phyloP scores from a whole-genome alignment of 495 filamentous ascomycete species.

The Lichenothelia convexa region DNA sequence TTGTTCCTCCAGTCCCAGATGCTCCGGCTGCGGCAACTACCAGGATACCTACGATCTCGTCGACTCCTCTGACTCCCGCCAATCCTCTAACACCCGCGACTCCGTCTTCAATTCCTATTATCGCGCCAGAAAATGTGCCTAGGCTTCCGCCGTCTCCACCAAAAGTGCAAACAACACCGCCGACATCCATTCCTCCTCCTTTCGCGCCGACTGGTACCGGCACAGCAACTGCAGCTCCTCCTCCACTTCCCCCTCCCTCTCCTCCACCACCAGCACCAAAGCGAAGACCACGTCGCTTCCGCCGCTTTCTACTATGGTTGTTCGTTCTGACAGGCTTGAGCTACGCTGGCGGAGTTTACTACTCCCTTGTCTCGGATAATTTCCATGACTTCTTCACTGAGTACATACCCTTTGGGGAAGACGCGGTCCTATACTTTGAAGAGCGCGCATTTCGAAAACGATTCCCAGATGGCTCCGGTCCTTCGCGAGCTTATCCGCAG shows the following conservation, averaged over 20 bases:
- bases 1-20: conserved; percentile 35
- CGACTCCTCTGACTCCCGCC: conserved; percentile 27
- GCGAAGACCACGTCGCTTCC: conserved; percentile 58
- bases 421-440: conserved; percentile 90
- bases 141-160: conserved; percentile 33
- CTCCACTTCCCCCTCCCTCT: conserved; percentile 30
- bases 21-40: neutral
- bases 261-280: conserved; percentile 16
- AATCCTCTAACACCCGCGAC: conserved; percentile 26
- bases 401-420: conserved; percentile 87
- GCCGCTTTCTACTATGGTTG: conserved; percentile 53
- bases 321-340: conserved; percentile 52
- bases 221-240: conserved; percentile 17
- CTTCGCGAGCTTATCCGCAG: conserved; percentile 28
- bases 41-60: conserved; percentile 33
- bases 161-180: conserved; percentile 25
- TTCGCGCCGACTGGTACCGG: conserved; percentile 15
- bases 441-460: conserved; percentile 84
- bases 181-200: conserved; percentile 17
- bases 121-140: conserved; percentile 43
- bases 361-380: conserved; percentile 83
- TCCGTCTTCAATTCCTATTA: conserved; percentile 23
- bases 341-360: conserved; percentile 78
- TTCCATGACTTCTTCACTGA: conserved; percentile 99
- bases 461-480: conserved; percentile 53